A percentile compares a stretch with the other conserved stretches of the same genome.
These are phyloP conservation scores for Santalum album DNA, from an alignment of 164 flowering plant species.

Conservation along the genomic window DNA sequence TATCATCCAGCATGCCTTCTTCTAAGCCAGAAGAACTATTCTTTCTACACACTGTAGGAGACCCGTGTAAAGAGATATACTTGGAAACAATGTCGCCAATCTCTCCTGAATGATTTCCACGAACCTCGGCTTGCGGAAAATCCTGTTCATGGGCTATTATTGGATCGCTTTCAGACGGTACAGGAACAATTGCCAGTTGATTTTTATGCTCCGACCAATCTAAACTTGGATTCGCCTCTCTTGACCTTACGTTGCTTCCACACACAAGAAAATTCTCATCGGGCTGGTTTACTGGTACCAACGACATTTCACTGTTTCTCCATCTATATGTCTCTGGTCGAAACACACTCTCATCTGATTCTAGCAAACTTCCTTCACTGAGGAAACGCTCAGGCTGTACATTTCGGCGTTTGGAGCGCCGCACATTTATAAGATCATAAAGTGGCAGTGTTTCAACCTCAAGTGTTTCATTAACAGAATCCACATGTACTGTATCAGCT, in stretches of 20 bases:
- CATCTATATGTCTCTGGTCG: slow-evolving; percentile 19
- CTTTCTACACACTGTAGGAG: slow-evolving; percentile 7
- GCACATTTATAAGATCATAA: slow-evolving; percentile 24
- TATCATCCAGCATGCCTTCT: slow-evolving; percentile 16
- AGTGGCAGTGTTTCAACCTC: slow-evolving; percentile 16
- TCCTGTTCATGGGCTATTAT: slow-evolving; percentile 4
- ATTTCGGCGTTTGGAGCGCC: slow-evolving; percentile 68
- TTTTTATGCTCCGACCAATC: slow-evolving; percentile 5
- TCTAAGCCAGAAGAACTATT: slow-evolving; percentile 14
- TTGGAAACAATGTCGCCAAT: slow-evolving; percentile 13
- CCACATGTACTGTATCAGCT: slow-evolving; percentile 10
- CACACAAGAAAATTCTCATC: slow-evolving; percentile 6
- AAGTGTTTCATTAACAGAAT: slow-evolving; percentile 7
- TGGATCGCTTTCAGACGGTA: slow-evolving; percentile 11
- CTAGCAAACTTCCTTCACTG: slow-evolving; percentile 25
- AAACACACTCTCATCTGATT: slow-evolving; percentile 23
- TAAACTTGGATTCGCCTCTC: slow-evolving; percentile 7
- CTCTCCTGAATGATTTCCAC: slow-evolving; percentile 12
- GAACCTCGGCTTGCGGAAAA: slow-evolving; percentile 6
- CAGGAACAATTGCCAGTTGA: slow-evolving; percentile 34
- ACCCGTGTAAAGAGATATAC: slow-evolving; percentile 12
- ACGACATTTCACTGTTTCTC: slow-evolving; percentile 24
- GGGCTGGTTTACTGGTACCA: slow-evolving; percentile 21
- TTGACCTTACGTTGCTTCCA: slow-evolving; percentile 1
- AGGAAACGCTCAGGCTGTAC: slow-evolving; percentile 63